A percentile compares a stretch with the other conserved stretches of the same genome.
These are phyloP conservation scores for Zostera marina DNA, from an alignment of 116 monocot species.

Conservation along the genomic window DNA sequence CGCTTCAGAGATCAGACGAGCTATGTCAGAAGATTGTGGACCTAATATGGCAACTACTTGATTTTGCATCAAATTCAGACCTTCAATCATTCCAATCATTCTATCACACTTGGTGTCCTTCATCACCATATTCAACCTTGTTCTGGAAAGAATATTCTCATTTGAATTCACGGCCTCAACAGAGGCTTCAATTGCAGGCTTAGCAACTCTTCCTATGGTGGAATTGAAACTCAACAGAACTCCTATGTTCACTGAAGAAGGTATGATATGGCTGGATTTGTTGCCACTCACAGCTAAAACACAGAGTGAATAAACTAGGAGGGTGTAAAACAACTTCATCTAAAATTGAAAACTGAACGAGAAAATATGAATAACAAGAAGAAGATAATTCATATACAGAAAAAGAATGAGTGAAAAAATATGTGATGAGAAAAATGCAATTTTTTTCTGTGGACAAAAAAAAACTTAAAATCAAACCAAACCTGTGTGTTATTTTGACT, in stretches of 20 bases:
- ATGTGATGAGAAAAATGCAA: too few species aligned
- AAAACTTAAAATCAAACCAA: too few species aligned
- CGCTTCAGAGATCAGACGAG: conserved; percentile 62
- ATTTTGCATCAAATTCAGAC: conserved; percentile 67
- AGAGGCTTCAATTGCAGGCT: conserved; percentile 45
- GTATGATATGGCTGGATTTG: conserved; percentile 3
- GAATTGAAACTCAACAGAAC: conserved; percentile 61
- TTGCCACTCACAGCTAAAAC: background rate
- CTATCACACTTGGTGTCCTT: conserved; percentile 75
- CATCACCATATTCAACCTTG: conserved; percentile 26
- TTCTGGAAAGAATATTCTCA: conserved; percentile 38
- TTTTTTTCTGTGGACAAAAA: too few species aligned
- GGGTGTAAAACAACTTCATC: too few species aligned
- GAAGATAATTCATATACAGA: too few species aligned
- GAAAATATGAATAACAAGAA: too few species aligned
- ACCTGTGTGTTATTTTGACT: too few species aligned
- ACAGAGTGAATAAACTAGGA: too few species aligned
- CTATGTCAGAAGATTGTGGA: conserved; percentile 87
- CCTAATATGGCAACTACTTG: conserved; percentile 77
- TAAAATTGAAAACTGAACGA: too few species aligned
- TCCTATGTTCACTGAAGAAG: conserved; percentile 34
- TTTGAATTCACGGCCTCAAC: conserved; percentile 59
- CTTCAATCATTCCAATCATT: conserved; percentile 58
- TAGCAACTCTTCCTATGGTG: conserved; percentile 48
- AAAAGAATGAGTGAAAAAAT: too few species aligned